Conservation (phyloP, 257 asterid species). For the Schizonepeta tenuifolia region DNA sequence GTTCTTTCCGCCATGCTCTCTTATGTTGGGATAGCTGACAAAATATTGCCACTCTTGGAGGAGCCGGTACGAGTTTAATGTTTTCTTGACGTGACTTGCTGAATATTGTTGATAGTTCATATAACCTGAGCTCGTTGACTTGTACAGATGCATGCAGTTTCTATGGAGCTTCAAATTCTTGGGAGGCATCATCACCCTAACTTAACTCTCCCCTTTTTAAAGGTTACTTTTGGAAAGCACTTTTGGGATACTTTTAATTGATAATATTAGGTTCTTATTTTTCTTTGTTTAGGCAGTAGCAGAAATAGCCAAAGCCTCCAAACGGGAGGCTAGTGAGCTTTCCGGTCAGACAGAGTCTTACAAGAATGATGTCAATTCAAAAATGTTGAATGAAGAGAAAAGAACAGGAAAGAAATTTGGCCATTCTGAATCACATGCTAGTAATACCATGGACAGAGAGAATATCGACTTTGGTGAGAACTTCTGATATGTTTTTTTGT, state of each 20-base stretch:
- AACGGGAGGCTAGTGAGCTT: slow-evolving; percentile 70
- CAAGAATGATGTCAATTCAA: slow-evolving; percentile 51
- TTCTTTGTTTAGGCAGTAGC: slow-evolving; percentile 70
- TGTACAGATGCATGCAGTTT: slow-evolving; percentile 85
- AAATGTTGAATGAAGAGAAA: slow-evolving; percentile 46
- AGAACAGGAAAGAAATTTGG: slow-evolving; percentile 34
- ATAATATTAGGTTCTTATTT: slow-evolving; percentile 11
- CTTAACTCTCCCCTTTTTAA: slow-evolving; percentile 85
- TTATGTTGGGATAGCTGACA: slow-evolving; percentile 80
- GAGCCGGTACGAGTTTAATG: slow-evolving; percentile 74
- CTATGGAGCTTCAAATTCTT: slow-evolving; percentile 92
- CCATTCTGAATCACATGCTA: slow-evolving; percentile 35
- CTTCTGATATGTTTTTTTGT: slow-evolving; percentile 22
- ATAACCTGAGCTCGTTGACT: slow-evolving; percentile 32
- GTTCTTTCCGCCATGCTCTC: slow-evolving; percentile 96
- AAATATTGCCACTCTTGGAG: slow-evolving; percentile 89
- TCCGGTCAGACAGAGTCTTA: slow-evolving; percentile 63
- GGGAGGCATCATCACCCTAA: slow-evolving; percentile 92
- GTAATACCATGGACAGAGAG: slow-evolving; percentile 35
- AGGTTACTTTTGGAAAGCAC: slow-evolving; percentile 52
- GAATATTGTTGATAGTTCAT: slow-evolving; percentile 11
- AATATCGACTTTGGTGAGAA: slow-evolving; percentile 44
- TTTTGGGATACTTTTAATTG: not conserved
- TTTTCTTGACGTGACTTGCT: slow-evolving; percentile 20
- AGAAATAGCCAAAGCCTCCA: slow-evolving; percentile 82